phyloP scores from a whole-genome alignment of 495 filamentous ascomycete species.

The Aspergillus diversus region DNA sequence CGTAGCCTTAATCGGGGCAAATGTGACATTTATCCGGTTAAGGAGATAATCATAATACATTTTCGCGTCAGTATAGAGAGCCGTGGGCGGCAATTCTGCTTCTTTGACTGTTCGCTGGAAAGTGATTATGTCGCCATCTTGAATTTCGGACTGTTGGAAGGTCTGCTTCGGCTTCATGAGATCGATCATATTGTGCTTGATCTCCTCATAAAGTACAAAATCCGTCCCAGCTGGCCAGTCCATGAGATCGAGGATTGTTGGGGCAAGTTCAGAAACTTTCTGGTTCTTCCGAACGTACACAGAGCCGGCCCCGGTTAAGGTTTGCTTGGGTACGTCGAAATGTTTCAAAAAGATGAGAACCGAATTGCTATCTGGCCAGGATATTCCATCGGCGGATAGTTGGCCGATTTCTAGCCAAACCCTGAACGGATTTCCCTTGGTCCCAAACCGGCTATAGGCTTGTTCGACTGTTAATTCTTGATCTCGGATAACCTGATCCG shows the following conservation, averaged over 20 bases:
- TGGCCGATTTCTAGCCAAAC: constrained; percentile 83
- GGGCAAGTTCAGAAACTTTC: constrained; percentile 83
- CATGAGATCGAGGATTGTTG: constrained; percentile 81
- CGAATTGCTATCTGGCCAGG: constrained; percentile 68
- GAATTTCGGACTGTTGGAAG: constrained; percentile 87
- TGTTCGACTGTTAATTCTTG: constrained; percentile 82
- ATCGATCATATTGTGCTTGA: constrained; percentile 97
- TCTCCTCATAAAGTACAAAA: constrained; percentile 86
- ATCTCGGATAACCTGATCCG: constrained; percentile 82
- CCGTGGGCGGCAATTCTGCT: constrained; percentile 55
- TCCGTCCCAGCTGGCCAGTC: constrained; percentile 72
- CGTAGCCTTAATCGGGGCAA: constrained; percentile 41
- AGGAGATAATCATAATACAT: constrained; percentile 91
- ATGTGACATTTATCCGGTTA: constrained; percentile 72
- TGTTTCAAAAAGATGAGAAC: constrained; percentile 91
- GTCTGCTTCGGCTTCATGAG: constrained; percentile 87
- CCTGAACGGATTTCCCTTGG: constrained; percentile 72
- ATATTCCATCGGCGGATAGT: constrained; percentile 65
- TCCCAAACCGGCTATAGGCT: constrained; percentile 67
- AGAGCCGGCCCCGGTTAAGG: constrained; percentile 72
- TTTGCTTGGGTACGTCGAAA: constrained; percentile 79
- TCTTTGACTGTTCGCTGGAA: constrained; percentile 75
- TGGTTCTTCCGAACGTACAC: constrained; percentile 85
- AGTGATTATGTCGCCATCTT: constrained; percentile 96
- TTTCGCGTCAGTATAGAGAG: constrained; percentile 65